phyloP scores from a whole-genome alignment of 768 basidiomycete species.

The Neoboletus brunneissimus region DNA sequence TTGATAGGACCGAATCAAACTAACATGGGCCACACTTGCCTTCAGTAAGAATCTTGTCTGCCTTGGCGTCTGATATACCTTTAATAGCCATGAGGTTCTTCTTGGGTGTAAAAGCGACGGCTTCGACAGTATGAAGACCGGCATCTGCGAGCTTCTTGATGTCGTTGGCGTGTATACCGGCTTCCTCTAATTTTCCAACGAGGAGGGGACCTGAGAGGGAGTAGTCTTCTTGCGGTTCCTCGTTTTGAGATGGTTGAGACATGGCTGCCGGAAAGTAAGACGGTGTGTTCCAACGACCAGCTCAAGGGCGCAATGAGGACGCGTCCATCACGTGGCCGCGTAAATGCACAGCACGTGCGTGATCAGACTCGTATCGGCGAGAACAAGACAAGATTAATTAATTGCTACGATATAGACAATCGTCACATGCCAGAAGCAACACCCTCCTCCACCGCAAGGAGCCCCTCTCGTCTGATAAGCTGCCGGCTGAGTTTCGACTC shows the following conservation, averaged over 20 bases:
- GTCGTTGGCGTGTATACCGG: conserved; percentile 85
- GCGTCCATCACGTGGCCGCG: conserved; percentile 35
- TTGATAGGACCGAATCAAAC: conserved; percentile 1
- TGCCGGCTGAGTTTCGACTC: conserved; percentile 59
- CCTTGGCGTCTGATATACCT: conserved; percentile 95
- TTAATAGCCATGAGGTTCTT: conserved; percentile 88
- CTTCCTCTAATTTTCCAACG: conserved; percentile 81
- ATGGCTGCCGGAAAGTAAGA: conserved; percentile 11
- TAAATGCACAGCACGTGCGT: conserved; percentile 6
- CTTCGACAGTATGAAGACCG: conserved; percentile 90
- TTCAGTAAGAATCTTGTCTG: conserved; percentile 92
- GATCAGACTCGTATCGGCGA: background rate
- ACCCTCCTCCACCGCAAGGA: conserved; percentile 7
- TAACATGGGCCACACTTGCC: conserved; percentile 46
- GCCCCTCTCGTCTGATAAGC: background rate
- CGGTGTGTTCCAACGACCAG: background rate
- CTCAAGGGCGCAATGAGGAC: conserved; percentile 10
- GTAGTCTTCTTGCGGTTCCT: conserved; percentile 49
- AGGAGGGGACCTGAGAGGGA: conserved; percentile 78
- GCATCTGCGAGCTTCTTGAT: conserved; percentile 94
- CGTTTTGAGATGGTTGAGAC: conserved; percentile 51
- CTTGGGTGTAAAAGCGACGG: conserved; percentile 96
- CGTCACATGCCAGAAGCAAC: background rate
- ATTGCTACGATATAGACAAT: background rate
- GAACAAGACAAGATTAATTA: background rate